phyloP scores from a whole-genome alignment of 805 yeast genomes.

The Saccharomycopsis olivae region DNA sequence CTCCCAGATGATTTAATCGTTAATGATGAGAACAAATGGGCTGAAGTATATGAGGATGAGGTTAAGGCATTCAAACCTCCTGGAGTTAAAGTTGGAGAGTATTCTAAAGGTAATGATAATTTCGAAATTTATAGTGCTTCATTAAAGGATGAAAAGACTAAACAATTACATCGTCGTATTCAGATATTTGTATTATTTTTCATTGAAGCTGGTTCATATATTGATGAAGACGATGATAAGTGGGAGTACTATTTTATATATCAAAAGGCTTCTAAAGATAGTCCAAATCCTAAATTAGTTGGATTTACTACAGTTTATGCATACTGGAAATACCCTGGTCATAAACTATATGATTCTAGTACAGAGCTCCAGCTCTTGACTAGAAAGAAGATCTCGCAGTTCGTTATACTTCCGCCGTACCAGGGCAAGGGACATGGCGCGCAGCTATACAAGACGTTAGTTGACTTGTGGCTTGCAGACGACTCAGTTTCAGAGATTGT shows the following conservation, averaged over 20 bases:
- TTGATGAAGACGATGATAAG: conserved; percentile 60
- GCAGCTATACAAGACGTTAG: conserved; percentile 45
- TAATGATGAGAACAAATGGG: conserved; percentile 64
- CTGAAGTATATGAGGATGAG: conserved; percentile 41
- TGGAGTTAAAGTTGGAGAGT: conserved; percentile 23
- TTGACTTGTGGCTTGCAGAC: conserved; percentile 46
- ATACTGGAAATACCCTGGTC: conserved; percentile 66
- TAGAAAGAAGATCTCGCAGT: conserved; percentile 80
- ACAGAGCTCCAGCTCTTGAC: conserved; percentile 22
- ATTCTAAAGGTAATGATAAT: conserved; percentile 28
- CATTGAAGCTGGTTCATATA: conserved; percentile 90
- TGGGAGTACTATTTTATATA: conserved; percentile 70
- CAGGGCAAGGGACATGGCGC: conserved; percentile 71
- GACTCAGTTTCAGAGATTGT: conserved; percentile 54
- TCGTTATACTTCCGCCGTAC: conserved; percentile 72
- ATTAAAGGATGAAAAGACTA: conserved; percentile 28
- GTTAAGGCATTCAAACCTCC: conserved; percentile 33
- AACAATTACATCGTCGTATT: conserved; percentile 52
- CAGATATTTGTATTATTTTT: conserved; percentile 74
- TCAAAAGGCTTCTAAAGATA: conserved; percentile 21
- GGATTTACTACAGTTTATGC: conserved; percentile 82
- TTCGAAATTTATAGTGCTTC: conserved; percentile 41
- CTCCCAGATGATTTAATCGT: conserved; percentile 48
- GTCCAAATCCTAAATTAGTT: conserved; percentile 34
- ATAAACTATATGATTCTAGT: conserved; percentile 34